A percentile compares a stretch with the other conserved stretches of the same genome.
Evolutionary conservation across 176 grass and related monocot genomes (phyloP).

Genomic region (Bromus sterilis): DNA sequence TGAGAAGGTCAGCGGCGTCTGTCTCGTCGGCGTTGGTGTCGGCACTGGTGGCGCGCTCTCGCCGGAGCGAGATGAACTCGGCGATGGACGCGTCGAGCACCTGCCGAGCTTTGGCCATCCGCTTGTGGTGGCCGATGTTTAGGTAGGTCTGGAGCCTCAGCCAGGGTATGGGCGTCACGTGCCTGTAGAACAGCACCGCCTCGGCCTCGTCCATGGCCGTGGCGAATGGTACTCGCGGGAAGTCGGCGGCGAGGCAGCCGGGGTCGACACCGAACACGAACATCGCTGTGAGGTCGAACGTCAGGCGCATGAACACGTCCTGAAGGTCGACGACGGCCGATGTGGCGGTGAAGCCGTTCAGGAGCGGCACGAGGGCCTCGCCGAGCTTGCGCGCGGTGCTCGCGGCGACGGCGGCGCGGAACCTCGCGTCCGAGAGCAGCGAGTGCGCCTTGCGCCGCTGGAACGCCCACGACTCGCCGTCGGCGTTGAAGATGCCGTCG

Average conservation of each 20-base stretch:
- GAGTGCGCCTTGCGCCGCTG: too few species aligned
- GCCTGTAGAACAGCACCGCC: slow-evolving; percentile 58
- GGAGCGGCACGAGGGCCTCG: slow-evolving; percentile 38
- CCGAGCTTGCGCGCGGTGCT: slow-evolving; percentile 26
- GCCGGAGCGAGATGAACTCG: slow-evolving; percentile 38
- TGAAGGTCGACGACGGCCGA: slow-evolving; percentile 38
- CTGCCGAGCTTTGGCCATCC: slow-evolving; percentile 26
- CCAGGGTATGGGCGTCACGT: slow-evolving; percentile 31
- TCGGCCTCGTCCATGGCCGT: slow-evolving; percentile 51
- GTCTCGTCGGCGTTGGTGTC: neutral
- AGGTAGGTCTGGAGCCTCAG: slow-evolving; percentile 30
- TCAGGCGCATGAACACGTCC: slow-evolving; percentile 71
- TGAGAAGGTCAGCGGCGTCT: slow-evolving; percentile 36
- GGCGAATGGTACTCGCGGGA: slow-evolving; percentile 57
- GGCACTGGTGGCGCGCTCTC: neutral
- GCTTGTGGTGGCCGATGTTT: slow-evolving; percentile 31
- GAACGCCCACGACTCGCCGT: slow-evolving; percentile 41
- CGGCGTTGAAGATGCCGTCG: slow-evolving; percentile 84
- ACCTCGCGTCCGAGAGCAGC: too few species aligned
- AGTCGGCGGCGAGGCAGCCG: slow-evolving; percentile 49
- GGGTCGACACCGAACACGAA: slow-evolving; percentile 66
- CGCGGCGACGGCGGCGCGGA: too few species aligned
- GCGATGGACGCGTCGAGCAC: slow-evolving; percentile 48
- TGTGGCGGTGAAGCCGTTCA: slow-evolving; percentile 28
- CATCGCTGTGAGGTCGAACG: slow-evolving; percentile 62